Base-by-base conservation (phyloP, 805 yeast species). In the Cyberlindnera maritima region DNA sequence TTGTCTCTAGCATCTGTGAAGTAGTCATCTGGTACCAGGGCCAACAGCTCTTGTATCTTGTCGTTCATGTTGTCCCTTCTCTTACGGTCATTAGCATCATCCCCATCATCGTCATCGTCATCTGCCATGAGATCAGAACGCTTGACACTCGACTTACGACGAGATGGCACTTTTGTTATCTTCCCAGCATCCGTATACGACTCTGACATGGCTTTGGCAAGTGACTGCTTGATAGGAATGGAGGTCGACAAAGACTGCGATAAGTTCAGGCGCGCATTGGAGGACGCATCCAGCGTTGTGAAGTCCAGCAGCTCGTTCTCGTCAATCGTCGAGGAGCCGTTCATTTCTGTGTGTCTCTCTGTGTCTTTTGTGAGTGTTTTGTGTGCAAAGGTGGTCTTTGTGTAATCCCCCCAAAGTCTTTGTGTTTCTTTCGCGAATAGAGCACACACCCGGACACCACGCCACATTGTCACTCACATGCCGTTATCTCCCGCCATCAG, bases 61-160 rank as follows among this genome's bases (percentile, higher is more conserved):
- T 79, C 83, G 55, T 79, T 79, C 62, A 80, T 76, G 54, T 76
- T 78, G 52, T 79, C 85, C 43, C 80, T 64, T 47, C 81, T 70
- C 54, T 74, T 74, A 10, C 81, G 60, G 47, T 74, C 78, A 8
- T 69, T 59, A 2, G 50, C 52, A 39, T 67, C 73, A n/a, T 57
- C 67, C 20, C 60, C 55, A 12, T 52, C 58, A 18, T 53, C 57
- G 18, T 52, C 54, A 20, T 49, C 53, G 12, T 40, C 52, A n/a
- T 29, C 49, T n/a, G 11, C 5, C n/a, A 14, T 13, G n/a, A n/a
- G n/a, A 28, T 31, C 51, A 6, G 42, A 25, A 8, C 47, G 36
- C 21, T 48, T 53, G 15, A 43, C 48, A 3, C 48, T 23, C 9
- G 56, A 50, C 39, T 58, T 57, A 19, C 63, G 51, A 41, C 61